These are phyloP conservation scores for Pseudogymnoascus sp. DNA, from an alignment of 2,329 filamentous ascomycete genomes.

Conservation along the genomic window DNA sequence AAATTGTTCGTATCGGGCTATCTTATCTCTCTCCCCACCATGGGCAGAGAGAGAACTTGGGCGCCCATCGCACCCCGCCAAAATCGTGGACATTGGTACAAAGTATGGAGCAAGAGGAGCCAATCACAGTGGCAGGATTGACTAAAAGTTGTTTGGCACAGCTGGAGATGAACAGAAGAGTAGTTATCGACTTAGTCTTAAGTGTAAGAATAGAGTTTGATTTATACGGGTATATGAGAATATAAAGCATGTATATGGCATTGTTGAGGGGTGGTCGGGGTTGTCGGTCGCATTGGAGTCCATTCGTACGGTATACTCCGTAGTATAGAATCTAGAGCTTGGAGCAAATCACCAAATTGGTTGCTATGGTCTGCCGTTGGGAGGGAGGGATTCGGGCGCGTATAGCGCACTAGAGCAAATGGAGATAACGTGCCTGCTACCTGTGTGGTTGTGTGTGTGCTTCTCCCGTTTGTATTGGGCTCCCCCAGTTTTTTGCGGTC, in stretches of 20 bases:
- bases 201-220: neutral
- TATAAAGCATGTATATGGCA: neutral
- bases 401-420: neutral
- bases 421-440: neutral
- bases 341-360: neutral
- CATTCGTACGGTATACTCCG: neutral
- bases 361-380: neutral
- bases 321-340: neutral
- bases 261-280: neutral
- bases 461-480: neutral
- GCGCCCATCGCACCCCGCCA: slow-evolving; percentile 2
- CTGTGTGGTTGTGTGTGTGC: neutral
- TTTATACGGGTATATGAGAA: neutral
- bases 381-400: neutral
- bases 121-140: neutral
- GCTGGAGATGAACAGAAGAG: neutral
- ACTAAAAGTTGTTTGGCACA: neutral
- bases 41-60: neutral
- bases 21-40: slow-evolving; percentile 4
- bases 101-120: neutral
- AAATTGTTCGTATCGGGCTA: slow-evolving; percentile 2
- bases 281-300: neutral
- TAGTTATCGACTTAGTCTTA: neutral
- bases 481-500: neutral
- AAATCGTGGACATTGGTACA: neutral